phyloP scores from a whole-genome alignment of 768 basidiomycete species.

The Chalciporus pseudorubinellus region DNA sequence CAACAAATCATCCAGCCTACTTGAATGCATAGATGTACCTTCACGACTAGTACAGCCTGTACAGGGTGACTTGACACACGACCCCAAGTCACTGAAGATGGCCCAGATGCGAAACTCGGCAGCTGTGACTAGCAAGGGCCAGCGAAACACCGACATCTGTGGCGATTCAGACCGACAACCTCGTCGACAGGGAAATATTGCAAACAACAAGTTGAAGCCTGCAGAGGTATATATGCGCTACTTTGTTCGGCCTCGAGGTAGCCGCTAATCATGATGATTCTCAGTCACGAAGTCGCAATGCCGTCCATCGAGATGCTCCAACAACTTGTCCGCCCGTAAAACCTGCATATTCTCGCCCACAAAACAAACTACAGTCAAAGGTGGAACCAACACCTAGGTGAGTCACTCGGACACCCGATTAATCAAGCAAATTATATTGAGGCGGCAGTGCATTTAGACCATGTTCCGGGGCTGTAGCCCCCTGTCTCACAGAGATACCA shows the following conservation, averaged over 20 bases:
- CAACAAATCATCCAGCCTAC: slow-evolving; percentile 5
- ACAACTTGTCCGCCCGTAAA: not conserved
- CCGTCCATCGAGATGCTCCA: not conserved
- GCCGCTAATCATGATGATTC: not conserved
- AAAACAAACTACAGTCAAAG: not conserved
- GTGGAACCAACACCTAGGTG: slow-evolving; percentile 5
- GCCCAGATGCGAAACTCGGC: not conserved
- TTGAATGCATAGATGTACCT: not conserved
- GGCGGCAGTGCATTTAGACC: slow-evolving; percentile 2
- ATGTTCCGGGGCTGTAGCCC: not conserved
- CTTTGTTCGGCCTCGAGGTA: not conserved
- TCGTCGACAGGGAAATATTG: not conserved
- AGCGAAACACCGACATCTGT: not conserved
- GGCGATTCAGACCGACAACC: not conserved
- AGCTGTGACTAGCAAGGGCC: not conserved
- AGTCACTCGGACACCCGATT: not conserved
- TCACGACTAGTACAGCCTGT: not conserved
- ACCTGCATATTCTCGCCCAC: slow-evolving; percentile 5
- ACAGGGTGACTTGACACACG: not conserved
- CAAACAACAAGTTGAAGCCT: not conserved
- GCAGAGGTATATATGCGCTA: slow-evolving; percentile 7
- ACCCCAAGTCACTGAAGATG: not conserved
- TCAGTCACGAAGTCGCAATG: slow-evolving; percentile 3
- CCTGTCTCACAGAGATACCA: not conserved
- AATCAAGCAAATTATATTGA: not conserved